A percentile compares a stretch with the other conserved stretches of the same genome.
Conservation (phyloP, 495 filamentous ascomycete genomes). For the Hypoxylon subgilvum region DNA sequence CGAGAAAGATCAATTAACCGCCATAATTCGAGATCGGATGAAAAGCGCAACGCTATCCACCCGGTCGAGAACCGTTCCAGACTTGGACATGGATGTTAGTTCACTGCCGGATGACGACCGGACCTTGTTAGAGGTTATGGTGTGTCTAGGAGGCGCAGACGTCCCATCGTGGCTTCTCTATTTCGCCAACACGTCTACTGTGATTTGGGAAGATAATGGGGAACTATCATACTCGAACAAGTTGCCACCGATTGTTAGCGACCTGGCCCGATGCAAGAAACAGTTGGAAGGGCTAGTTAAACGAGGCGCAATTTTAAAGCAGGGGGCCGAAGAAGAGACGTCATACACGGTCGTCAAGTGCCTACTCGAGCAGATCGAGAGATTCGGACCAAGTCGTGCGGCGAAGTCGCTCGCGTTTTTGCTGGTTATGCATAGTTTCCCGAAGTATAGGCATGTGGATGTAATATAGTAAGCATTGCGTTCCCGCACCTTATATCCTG, state of each 20-base stretch:
- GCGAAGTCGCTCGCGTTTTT: not conserved
- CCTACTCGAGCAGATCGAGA: not conserved
- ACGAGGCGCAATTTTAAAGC: not conserved
- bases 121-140: not conserved
- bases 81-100: not conserved
- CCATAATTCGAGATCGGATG: not conserved
- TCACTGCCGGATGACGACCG: not conserved
- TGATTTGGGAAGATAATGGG: not conserved
- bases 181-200: not conserved
- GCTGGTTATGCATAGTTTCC: not conserved
- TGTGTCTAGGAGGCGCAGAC: not conserved
- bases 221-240: not conserved
- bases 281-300: not conserved
- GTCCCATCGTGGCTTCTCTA: not conserved
- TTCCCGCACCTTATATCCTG: not conserved
- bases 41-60: not conserved
- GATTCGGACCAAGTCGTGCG: not conserved
- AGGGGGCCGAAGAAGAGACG: not conserved
- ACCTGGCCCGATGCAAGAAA: not conserved
- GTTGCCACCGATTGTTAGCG: not conserved
- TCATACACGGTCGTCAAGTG: not conserved
- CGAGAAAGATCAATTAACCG: not conserved
- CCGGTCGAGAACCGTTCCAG: not conserved
- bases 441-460: not conserved
- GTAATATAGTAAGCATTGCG: not conserved